These are phyloP conservation scores for Saprolegnia parasitica DNA, from an alignment of 352 stramenopile genomes.

Conservation along the genomic window DNA sequence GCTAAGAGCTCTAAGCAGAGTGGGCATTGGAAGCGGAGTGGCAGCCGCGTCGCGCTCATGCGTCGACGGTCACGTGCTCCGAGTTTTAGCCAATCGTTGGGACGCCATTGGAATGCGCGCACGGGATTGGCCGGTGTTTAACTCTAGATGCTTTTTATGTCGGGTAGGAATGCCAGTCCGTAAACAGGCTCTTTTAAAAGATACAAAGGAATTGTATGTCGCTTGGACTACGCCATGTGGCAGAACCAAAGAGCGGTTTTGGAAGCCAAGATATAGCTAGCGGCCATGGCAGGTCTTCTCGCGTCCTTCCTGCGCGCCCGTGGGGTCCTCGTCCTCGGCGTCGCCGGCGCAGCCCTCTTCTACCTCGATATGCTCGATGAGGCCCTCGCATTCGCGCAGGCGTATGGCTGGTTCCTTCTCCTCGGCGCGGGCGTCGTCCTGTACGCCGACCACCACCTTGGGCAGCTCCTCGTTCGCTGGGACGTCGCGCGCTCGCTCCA, in stretches of 20 bases:
- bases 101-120: background rate
- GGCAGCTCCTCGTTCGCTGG: background rate
- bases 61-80: background rate
- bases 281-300: background rate
- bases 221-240: too few species aligned
- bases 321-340: constrained; percentile 1
- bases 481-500: constrained; percentile 5
- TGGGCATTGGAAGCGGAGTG: constrained; percentile 68
- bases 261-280: background rate
- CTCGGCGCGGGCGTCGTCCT: background rate
- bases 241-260: background rate
- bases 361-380: constrained; percentile 8
- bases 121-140: background rate
- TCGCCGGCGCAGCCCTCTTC: background rate
- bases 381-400: constrained; percentile 6
- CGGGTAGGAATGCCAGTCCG: background rate
- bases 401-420: constrained; percentile 25
- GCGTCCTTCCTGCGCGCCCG: constrained; percentile 4
- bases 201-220: too few species aligned
- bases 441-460: constrained; percentile 11
- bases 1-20: constrained; percentile 73
- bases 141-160: background rate
- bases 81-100: constrained; percentile 12
- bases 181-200: too few species aligned
- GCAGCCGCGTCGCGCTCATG: constrained; percentile 30